Conservation (phyloP, 352 stramenopile genomes). For the Saprolegnia parasitica region DNA sequence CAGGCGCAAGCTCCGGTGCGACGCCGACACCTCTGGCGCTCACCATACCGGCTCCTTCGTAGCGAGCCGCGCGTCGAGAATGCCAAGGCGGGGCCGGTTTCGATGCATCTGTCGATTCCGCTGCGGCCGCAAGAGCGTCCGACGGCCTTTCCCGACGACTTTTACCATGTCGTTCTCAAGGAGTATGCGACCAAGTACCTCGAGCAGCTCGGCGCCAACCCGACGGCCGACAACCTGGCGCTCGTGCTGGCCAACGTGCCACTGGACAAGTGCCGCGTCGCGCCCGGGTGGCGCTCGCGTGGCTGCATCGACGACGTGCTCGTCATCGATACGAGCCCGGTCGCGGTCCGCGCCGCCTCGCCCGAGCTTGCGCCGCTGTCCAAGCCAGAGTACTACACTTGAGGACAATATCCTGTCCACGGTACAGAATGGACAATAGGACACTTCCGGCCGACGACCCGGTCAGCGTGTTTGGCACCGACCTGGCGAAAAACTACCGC, state of each 20-base stretch:
- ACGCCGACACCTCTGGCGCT: neutral
- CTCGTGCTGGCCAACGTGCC: conserved; percentile 57
- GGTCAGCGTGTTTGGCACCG: conserved; percentile 4
- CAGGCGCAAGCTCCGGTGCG: neutral
- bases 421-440: neutral
- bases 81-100: neutral
- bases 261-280: conserved; percentile 55
- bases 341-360: neutral
- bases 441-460: neutral
- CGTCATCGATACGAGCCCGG: conserved; percentile 5
- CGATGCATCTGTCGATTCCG: conserved; percentile 48
- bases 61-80: neutral
- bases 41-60: neutral
- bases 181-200: conserved; percentile 75
- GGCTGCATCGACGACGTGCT: conserved; percentile 25
- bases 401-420: neutral
- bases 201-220: conserved; percentile 46
- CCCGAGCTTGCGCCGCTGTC: neutral
- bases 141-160: conserved; percentile 36
- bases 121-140: conserved; percentile 53
- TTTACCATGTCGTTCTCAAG: conserved; percentile 47
- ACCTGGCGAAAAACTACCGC: conserved; percentile 35
- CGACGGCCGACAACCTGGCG: conserved; percentile 53
- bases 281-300: conserved; percentile 52
- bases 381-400: conserved; percentile 6